Conservation (phyloP, 306 rosid genomes). For the Vicia faba region DNA sequence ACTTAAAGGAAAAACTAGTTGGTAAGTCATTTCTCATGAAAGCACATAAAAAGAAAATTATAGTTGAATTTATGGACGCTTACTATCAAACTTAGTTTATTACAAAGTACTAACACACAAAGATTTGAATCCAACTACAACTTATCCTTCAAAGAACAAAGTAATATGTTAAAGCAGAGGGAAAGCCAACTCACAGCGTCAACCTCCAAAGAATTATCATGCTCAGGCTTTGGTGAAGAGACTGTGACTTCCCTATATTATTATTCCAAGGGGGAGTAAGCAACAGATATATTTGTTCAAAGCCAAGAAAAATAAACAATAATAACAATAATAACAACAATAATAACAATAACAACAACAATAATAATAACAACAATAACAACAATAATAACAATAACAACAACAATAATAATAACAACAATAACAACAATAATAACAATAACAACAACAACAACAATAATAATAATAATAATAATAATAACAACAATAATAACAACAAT, state of each 20-base stretch:
- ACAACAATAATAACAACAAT: too few species aligned
- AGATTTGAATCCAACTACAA: slow-evolving; percentile 9
- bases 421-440: too few species aligned
- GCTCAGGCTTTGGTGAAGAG: slow-evolving; percentile 49
- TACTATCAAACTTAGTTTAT: too few species aligned
- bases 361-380: too few species aligned
- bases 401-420: too few species aligned
- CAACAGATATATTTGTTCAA: neutral
- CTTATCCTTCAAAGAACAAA: neutral
- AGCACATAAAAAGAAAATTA: slow-evolving; percentile 6
- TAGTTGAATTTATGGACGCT: too few species aligned
- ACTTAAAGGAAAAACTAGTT: too few species aligned
- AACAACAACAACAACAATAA: too few species aligned
- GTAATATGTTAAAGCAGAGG: neutral
- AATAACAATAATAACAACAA: too few species aligned
- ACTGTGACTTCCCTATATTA: slow-evolving; percentile 59
- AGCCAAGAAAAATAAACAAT: slow-evolving; percentile 2
- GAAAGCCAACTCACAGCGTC: slow-evolving; percentile 46
- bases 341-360: too few species aligned
- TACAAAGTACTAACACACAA: neutral
- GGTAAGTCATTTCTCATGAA: neutral
- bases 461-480: too few species aligned
- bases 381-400: too few species aligned
- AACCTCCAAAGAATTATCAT: slow-evolving; percentile 47
- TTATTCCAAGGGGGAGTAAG: slow-evolving; percentile 8